phyloP scores from a whole-genome alignment of 106 monocot genomes.

The Allium sativum region DNA sequence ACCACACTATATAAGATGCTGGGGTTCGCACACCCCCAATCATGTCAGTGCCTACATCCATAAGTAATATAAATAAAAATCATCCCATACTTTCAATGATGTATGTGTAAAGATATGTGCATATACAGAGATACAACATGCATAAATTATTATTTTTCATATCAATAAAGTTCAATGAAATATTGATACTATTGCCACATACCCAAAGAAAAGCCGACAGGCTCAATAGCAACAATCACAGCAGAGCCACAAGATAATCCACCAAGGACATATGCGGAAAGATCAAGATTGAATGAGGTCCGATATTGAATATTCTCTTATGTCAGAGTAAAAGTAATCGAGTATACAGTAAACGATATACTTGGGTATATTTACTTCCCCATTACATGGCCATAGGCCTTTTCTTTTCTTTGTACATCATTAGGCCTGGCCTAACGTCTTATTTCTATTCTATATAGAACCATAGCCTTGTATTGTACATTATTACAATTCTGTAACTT shows the following conservation, averaged over 20 bases:
- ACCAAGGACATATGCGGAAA: constrained; percentile 43
- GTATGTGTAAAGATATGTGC: not conserved
- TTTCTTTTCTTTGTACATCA: too few relatives aligned
- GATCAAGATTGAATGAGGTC: constrained; percentile 59
- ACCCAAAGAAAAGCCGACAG: constrained; percentile 91
- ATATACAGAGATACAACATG: not conserved
- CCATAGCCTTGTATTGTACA: too few relatives aligned
- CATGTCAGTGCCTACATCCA: constrained; percentile 64
- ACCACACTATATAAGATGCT: constrained; percentile 85
- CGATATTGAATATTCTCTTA: constrained; percentile 84
- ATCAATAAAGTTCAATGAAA: not conserved
- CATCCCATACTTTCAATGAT: not conserved
- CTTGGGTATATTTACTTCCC: too few relatives aligned
- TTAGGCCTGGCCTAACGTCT: too few relatives aligned
- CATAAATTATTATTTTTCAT: too few relatives aligned
- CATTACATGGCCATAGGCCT: too few relatives aligned
- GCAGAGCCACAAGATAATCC: constrained; percentile 90
- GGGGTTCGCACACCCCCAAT: constrained; percentile 84
- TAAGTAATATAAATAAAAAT: not conserved
- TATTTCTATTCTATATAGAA: too few relatives aligned
- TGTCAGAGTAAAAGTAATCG: constrained; percentile 44
- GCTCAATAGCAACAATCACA: constrained; percentile 78
- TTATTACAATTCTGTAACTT: too few relatives aligned
- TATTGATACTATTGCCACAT: constrained; percentile 1
- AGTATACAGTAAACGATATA: too few relatives aligned